Base-by-base conservation (phyloP, 1,139 yeast genomes). In the Suhomyces ambrosiae region DNA sequence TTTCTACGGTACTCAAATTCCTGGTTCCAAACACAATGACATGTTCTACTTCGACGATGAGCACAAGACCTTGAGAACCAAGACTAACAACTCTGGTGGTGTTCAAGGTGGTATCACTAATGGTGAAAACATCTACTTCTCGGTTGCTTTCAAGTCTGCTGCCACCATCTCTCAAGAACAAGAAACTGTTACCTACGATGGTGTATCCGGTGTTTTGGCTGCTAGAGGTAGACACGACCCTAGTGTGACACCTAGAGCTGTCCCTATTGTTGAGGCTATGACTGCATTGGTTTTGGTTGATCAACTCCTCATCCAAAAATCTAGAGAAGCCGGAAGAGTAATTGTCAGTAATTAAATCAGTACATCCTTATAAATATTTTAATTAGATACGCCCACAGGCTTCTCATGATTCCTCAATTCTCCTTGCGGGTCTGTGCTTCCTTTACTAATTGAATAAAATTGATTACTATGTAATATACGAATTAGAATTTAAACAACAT, bases 151-250 rank as follows among this genome's bases (percentile, higher is more conserved):
- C 79, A 92, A 92, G 71, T 89, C 97, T 2, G 97, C 97, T 30
- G 98, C 98, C 38, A 92, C 98, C 30, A 92, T 92, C 50, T 82
- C 95, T 38, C 95, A 89, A 70, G 95, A 86, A 56, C 98, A 92
- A 68, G 67, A 72, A 30, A 92, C 98, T 16, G 79, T 89, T 23
- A 79, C 92, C 32, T 92, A 90, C 66, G 90, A 85, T 19, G 98
- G 98, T 52, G 73, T 74, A 46, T 78, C 70, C 31, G 98, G 98
- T 55, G 80, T 84, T 12, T 76, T 92, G 47, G 96, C 95, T 37
- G 96, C 98, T 27, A 82, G 92, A 61, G 98, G 98, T 44, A 85
- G 98, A 73, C 98, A 92, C 58, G 98, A 92, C 61, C 98, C 98
- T 21, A 88, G 92, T 57, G 98, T 92, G 39, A 95, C 95, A 10